Conservation (phyloP, 1,284 basidiomycete species). For the Cryptococcus sp. region DNA sequence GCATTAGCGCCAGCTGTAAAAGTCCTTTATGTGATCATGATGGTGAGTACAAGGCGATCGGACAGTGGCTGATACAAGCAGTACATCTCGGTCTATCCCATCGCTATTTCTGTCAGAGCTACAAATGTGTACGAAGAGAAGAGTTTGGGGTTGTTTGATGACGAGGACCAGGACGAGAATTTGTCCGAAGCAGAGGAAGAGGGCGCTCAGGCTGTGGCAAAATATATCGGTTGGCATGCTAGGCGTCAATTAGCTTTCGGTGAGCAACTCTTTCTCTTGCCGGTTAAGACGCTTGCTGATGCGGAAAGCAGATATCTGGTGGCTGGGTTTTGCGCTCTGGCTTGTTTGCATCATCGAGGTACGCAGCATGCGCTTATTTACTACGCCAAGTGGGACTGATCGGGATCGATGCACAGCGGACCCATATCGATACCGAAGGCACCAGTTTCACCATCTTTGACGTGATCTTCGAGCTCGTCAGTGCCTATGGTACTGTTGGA, state of each 20-base stretch:
- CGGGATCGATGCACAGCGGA: slow-evolving; percentile 54
- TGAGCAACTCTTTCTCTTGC: slow-evolving; percentile 2
- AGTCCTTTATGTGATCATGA: slow-evolving; percentile 86
- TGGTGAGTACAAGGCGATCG: slow-evolving; percentile 62
- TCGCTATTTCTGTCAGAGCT: slow-evolving; percentile 77
- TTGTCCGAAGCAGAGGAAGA: slow-evolving; percentile 44
- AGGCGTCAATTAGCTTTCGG: slow-evolving; percentile 20
- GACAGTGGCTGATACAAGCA: slow-evolving; percentile 19
- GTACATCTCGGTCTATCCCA: slow-evolving; percentile 58
- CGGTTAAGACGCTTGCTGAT: not conserved
- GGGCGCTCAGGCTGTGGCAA: slow-evolving; percentile 50
- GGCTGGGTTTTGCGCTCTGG: slow-evolving; percentile 75
- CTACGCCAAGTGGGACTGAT: slow-evolving; percentile 4
- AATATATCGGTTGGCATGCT: slow-evolving; percentile 52
- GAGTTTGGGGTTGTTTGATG: slow-evolving; percentile 72
- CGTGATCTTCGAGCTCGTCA: slow-evolving; percentile 63
- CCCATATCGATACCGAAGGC: slow-evolving; percentile 60
- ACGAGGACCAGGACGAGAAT: slow-evolving; percentile 58
- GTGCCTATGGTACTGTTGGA: slow-evolving; percentile 89
- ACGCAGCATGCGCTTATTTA: slow-evolving; percentile 24
- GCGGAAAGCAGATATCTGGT: slow-evolving; percentile 72
- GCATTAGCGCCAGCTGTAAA: slow-evolving; percentile 79
- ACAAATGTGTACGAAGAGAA: slow-evolving; percentile 97
- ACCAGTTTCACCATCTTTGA: slow-evolving; percentile 78
- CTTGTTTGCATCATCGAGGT: slow-evolving; percentile 86